Conservation (phyloP, 495 filamentous ascomycete species). For the Chaetomium fimeti region DNA sequence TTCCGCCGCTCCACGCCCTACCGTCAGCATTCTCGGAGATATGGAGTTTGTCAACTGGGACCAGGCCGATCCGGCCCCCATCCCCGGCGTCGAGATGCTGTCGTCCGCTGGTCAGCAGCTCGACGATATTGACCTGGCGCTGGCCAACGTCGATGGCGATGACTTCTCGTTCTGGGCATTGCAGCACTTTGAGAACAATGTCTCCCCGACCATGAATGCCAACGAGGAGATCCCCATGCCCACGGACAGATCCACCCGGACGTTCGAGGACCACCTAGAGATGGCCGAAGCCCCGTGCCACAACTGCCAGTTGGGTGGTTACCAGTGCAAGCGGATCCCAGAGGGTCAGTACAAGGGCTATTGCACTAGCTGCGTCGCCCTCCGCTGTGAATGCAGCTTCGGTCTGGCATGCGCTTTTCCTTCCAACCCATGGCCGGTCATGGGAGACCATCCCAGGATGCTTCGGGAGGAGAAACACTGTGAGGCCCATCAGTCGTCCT, state of each 20-base stretch:
- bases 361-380: constrained; percentile 76
- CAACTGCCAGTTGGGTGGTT: constrained; percentile 64
- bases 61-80: constrained; percentile 32
- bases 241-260: constrained; percentile 19
- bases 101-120: constrained; percentile 26
- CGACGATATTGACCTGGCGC: constrained; percentile 43
- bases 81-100: constrained; percentile 24
- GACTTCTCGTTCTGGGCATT: constrained; percentile 53
- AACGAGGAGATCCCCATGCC: constrained; percentile 24
- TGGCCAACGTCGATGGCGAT: constrained; percentile 48
- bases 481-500: constrained; percentile 40
- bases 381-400: constrained; percentile 73
- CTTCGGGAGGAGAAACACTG: constrained; percentile 49
- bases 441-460: constrained; percentile 48
- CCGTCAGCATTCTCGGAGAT: constrained; percentile 24
- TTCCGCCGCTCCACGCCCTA: constrained; percentile 23
- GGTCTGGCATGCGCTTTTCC: constrained; percentile 40
- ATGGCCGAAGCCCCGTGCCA: constrained; percentile 57
- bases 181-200: constrained; percentile 45
- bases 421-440: constrained; percentile 45
- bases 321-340: constrained; percentile 73
- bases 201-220: constrained; percentile 23
- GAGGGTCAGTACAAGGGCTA: constrained; percentile 65
- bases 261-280: constrained; percentile 42
- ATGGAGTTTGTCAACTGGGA: constrained; percentile 53